Evolutionary conservation across 2,329 filamentous ascomycete species (phyloP).

Genomic region (Mollisia scopiformis): DNA sequence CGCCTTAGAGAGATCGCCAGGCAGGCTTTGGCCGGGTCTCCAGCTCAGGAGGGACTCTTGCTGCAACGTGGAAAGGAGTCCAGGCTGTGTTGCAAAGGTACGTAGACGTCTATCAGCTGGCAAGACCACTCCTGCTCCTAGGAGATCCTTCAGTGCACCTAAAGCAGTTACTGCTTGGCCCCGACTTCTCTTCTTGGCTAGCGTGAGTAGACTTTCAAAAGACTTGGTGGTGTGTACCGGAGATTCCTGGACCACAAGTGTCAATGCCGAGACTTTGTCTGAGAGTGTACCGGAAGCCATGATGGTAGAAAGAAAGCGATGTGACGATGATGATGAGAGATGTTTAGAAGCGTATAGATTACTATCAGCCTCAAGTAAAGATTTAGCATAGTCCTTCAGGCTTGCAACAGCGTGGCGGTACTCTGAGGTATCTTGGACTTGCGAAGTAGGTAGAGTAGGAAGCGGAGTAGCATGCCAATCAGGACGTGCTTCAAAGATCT

Average conservation of each 20-base stretch:
- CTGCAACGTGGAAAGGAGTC: constrained; percentile 71
- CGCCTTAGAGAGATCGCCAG: constrained; percentile 70
- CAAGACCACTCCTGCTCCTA: constrained; percentile 85
- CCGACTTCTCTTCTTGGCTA: constrained; percentile 93
- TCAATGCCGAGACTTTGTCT: constrained; percentile 95
- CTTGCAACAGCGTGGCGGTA: constrained; percentile 57
- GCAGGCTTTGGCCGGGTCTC: constrained; percentile 71
- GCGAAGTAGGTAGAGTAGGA: constrained; percentile 50
- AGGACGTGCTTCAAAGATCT: constrained; percentile 63
- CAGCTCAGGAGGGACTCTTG: constrained; percentile 60
- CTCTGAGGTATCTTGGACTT: constrained; percentile 48
- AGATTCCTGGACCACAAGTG: constrained; percentile 92
- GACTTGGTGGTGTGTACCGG: constrained; percentile 91
- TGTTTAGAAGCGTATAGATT: constrained; percentile 72
- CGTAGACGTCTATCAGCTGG: constrained; percentile 81
- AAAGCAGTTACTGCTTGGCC: constrained; percentile 92
- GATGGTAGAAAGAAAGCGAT: constrained; percentile 96
- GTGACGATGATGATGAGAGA: constrained; percentile 79
- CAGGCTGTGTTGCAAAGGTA: constrained; percentile 79
- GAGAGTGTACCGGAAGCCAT: constrained; percentile 96
- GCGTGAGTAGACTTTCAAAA: constrained; percentile 77
- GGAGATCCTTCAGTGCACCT: constrained; percentile 89
- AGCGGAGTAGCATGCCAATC: constrained; percentile 69
- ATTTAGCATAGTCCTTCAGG: constrained; percentile 71
- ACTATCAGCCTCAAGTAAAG: constrained; percentile 78